Evolutionary conservation across 805 yeast species (phyloP).

Genomic region (Metschnikowia koreensis): DNA sequence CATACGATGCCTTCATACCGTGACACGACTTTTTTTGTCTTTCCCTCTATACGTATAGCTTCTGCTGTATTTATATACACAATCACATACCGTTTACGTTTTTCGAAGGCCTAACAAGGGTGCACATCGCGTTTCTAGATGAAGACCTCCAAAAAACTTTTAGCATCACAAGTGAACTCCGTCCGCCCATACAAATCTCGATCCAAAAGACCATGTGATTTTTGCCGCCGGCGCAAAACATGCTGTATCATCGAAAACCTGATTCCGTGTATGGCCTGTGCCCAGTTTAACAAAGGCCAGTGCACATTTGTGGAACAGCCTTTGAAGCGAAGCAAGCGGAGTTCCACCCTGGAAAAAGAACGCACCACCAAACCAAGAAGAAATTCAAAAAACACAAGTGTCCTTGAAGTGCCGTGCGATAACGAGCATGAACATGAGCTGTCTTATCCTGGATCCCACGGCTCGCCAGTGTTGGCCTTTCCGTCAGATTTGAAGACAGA

Average conservation of each 20-base stretch:
- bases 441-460: neutral
- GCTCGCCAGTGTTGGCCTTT: neutral
- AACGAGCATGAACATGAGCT: neutral
- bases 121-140: neutral
- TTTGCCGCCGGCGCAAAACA: conserved; percentile 33
- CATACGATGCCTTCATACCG: neutral
- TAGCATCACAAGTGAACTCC: conserved; percentile 20
- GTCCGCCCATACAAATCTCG: conserved; percentile 34
- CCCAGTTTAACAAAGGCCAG: conserved; percentile 26
- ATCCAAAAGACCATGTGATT: conserved; percentile 35
- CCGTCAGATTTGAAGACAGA: neutral
- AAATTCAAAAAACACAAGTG: neutral
- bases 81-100: neutral
- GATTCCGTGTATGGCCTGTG: conserved; percentile 31
- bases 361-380: neutral
- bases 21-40: neutral
- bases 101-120: neutral
- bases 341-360: neutral
- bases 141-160: conserved; percentile 17
- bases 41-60: neutral
- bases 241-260: conserved; percentile 35
- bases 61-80: neutral
- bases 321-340: conserved; percentile 60
- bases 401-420: neutral
- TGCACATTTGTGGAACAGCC: conserved; percentile 36